Evolutionary conservation across 441 rosid genomes (phyloP).

Genomic region (Aquilaria agallochum): DNA sequence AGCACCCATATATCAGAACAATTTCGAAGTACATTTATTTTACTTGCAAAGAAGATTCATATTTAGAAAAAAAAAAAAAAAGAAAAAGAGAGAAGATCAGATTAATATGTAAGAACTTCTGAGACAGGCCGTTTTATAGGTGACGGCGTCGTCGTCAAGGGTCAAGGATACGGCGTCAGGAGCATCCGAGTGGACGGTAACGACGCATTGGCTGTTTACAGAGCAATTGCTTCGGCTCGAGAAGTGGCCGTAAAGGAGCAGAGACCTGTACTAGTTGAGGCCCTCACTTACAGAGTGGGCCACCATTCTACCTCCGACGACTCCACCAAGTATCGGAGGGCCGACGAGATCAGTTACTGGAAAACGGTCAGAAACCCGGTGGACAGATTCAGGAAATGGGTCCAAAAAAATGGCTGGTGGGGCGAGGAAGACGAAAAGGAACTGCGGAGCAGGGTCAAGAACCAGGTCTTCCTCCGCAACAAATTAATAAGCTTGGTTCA

Average conservation of each 20-base stretch:
- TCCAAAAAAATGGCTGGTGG: constrained; percentile 78
- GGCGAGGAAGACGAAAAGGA: constrained; percentile 44
- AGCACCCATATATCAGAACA: constrained; percentile 73
- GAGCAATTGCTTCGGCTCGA: constrained; percentile 54
- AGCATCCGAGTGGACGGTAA: constrained; percentile 85
- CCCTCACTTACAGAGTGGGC: constrained; percentile 67
- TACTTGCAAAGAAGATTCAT: background rate
- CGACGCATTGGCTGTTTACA: constrained; percentile 73
- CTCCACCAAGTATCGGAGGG: constrained; percentile 65
- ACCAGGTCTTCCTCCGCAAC: constrained; percentile 33
- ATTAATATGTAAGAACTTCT: too few species aligned
- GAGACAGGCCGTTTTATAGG: constrained; percentile 25
- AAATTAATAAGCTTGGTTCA: background rate
- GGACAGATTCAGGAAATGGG: constrained; percentile 56
- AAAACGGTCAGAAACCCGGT: constrained; percentile 60
- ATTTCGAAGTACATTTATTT: constrained; percentile 50
- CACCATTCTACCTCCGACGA: constrained; percentile 93
- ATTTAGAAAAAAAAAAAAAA: too few species aligned
- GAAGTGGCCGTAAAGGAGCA: constrained; percentile 57
- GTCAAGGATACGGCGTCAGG: constrained; percentile 68
- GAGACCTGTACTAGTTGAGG: constrained; percentile 64
- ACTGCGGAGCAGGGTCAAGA: constrained; percentile 42
- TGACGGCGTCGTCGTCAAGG: constrained; percentile 77
- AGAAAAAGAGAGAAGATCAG: too few species aligned
- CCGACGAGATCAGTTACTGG: constrained; percentile 65